Base-by-base conservation (phyloP, 202 grass and related monocot genomes). In the Brachypodium distachyon region DNA sequence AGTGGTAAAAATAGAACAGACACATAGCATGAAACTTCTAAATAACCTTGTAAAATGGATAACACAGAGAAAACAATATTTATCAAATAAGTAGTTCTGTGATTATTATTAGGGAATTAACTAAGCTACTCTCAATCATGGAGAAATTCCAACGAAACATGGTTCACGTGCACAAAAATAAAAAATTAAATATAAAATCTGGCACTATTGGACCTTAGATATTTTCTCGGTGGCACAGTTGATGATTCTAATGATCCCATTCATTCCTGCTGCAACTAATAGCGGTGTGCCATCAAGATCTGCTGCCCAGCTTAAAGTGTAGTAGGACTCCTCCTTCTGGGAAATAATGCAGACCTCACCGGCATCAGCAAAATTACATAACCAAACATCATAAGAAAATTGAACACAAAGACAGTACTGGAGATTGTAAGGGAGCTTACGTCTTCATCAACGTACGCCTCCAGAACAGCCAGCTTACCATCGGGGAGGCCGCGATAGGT, bases 241-340 rank as follows among this genome's bases (percentile, higher is more conserved):
- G 73, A 98, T 94, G 82, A 98, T 77, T 19, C 89, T 82, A 57
- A 98, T 98, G 77, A 92, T 82, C 32, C 89, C 91, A 70, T 83
- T 94, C 81, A 79, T 94, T 86, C 95, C 91, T 62, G 89, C 91
- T 63, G 91, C 91, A 37, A 97, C 91, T 84, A 97, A 86, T 54
- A 97, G 74, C 9, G 91, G 91, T 47, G 91, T 82, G 5, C 91
- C 91, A 76, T 88, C 84, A 79, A 86, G 79, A 46, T 97, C 95
- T 49, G 86, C 86, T 55, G 95, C 95, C 95, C 91, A 97, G 75
- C 91, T 94, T 67, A 97, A 71, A 23, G 95, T 97, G 82, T 97
- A 97, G 87, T 90, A 97, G 17, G 95, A 97, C 70, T 97, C 91
- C 73, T 88, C 84, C 86, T 97, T 92, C 95, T 97, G 84, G 80